Base-by-base conservation (phyloP, 768 basidiomycete species). In the Pleurotus tuber-regium region DNA sequence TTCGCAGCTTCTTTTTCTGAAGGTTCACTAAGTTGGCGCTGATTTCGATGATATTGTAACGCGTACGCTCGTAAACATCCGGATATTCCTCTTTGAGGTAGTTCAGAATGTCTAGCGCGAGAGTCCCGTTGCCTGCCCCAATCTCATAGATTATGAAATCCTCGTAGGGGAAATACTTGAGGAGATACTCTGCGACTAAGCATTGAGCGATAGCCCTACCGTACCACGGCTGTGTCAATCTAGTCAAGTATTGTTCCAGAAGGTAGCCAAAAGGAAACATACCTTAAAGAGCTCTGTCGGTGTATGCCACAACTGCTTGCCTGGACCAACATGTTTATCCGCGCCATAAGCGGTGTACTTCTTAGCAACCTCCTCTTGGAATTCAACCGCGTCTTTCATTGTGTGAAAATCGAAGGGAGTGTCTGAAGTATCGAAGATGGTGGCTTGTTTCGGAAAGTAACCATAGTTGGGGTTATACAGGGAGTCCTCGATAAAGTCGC, bases 281-380 rank as follows among this genome's bases (percentile, higher is more conserved):
- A 95, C 97, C 83, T 95, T 93, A 77, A 99, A 98, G 25, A 99
- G 69, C 63, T 98, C 97, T 0, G 93, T 96, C 0, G 97, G 97
- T 1, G 97, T 99, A 68, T 99, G 97, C 97, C 97, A 99, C 49
- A 99, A 73, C 70, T 99, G 96, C 61, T 83, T 79, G 4, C 93
- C 91, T 18, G 86, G 85, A 8, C 87, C 88, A 30, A 82, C 75
- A 52, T 69, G 70, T 56, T 70, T 76, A 59, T 84, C 79, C 25
- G 72, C 69, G 12, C 87, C 87, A 61, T 91, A 89, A 18, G 77
- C 73, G 41, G 79, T 77, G 63, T 98, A 98, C 57, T 83, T 78
- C 57, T 71, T 69, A 4, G 87, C 86, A n/a, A 98, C 81, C 56
- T 83, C 81, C 49, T 85, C 82, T 63, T 95, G 86, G 57, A 98